Evolutionary conservation across 2,329 filamentous ascomycete genomes (phyloP).

Genomic region (Colletotrichum sp.): DNA sequence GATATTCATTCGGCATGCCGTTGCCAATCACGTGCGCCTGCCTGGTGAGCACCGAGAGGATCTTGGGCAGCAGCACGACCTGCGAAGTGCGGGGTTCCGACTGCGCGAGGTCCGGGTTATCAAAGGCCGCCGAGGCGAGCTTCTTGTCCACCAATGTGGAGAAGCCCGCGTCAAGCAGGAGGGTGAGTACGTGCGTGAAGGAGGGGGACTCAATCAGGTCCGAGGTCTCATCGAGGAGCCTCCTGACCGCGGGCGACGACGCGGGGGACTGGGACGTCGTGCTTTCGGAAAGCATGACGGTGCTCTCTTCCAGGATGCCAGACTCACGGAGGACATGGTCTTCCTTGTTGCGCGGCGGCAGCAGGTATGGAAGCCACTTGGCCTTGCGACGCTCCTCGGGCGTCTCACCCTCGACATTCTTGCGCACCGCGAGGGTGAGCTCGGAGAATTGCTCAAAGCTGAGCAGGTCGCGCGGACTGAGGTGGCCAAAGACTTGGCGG

Average conservation of each 20-base stretch:
- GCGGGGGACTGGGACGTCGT: slow-evolving; percentile 41
- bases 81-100: slow-evolving; percentile 53
- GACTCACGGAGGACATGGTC: slow-evolving; percentile 85
- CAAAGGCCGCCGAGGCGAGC: slow-evolving; percentile 80
- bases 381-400: slow-evolving; percentile 42
- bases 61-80: slow-evolving; percentile 76
- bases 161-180: slow-evolving; percentile 87
- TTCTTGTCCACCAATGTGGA: slow-evolving; percentile 83
- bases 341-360: slow-evolving; percentile 81
- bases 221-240: slow-evolving; percentile 91
- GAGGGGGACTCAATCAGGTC: slow-evolving; percentile 94
- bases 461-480: slow-evolving; percentile 89
- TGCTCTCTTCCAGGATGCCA: slow-evolving; percentile 69
- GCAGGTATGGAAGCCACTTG: slow-evolving; percentile 83
- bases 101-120: slow-evolving; percentile 46
- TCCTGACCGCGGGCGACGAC: slow-evolving; percentile 69
- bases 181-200: slow-evolving; percentile 84
- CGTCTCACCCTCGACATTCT: slow-evolving; percentile 75
- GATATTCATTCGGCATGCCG: slow-evolving; percentile 74
- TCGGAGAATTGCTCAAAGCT: slow-evolving; percentile 81
- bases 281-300: slow-evolving; percentile 35
- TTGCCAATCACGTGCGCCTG: slow-evolving; percentile 91
- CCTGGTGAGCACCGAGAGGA: slow-evolving; percentile 86
- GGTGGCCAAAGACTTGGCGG: slow-evolving; percentile 83
- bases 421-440: slow-evolving; percentile 82